Evolutionary conservation across 2,329 filamentous ascomycete species (phyloP).

Genomic region (Stachybotrys elegans): DNA sequence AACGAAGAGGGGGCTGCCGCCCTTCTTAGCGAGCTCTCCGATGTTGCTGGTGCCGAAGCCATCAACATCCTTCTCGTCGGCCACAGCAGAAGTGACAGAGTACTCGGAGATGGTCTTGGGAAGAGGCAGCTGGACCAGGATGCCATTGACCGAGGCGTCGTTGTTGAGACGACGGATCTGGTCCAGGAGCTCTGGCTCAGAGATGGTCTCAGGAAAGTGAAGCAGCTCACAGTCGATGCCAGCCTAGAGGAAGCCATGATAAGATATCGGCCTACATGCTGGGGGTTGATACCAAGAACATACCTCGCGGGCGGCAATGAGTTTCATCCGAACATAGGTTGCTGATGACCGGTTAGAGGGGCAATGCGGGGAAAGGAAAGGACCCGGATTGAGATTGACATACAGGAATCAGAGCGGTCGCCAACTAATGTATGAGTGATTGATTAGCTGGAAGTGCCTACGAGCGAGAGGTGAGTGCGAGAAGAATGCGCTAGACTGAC

Average conservation of each 20-base stretch:
- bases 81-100: constrained; percentile 80
- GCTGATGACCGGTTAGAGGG: constrained; percentile 40
- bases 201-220: constrained; percentile 75
- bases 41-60: constrained; percentile 94
- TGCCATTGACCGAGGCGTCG: constrained; percentile 79
- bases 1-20: constrained; percentile 81
- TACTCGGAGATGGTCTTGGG: constrained; percentile 90
- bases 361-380: constrained; percentile 14
- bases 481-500: constrained; percentile 39
- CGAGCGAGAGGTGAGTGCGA: constrained; percentile 6
- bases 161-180: constrained; percentile 80
- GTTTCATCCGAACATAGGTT: constrained; percentile 99
- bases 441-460: constrained; percentile 15
- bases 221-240: constrained; percentile 85
- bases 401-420: constrained; percentile 86
- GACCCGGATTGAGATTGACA: constrained; percentile 17
- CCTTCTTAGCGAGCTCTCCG: constrained; percentile 92
- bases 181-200: constrained; percentile 80
- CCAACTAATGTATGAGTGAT: constrained; percentile 57
- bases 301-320: constrained; percentile 93
- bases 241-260: constrained; percentile 49
- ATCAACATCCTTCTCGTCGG: constrained; percentile 95
- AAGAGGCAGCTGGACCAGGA: constrained; percentile 89
- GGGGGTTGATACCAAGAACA: constrained; percentile 13
- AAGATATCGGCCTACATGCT: neutral